These are phyloP conservation scores for Cystoisospora suis DNA, from an alignment of 169 alveolate species.

Conservation along the genomic window DNA sequence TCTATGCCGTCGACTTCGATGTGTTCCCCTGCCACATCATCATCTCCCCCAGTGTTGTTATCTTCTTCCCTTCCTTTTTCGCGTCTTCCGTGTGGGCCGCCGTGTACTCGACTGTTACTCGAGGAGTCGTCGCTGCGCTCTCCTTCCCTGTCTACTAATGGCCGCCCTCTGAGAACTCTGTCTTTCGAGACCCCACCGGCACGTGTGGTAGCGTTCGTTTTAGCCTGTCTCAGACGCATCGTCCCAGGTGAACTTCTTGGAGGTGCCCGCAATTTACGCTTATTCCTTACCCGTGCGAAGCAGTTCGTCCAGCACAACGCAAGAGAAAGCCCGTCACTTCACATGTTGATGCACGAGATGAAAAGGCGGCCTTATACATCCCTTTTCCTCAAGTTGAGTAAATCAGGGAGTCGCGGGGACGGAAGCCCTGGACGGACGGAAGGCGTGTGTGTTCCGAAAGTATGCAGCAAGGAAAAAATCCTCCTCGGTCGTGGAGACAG, in stretches of 20 bases:
- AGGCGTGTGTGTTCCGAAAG: neutral
- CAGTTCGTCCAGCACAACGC: conserved; percentile 42
- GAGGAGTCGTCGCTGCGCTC: neutral
- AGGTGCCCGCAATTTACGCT: neutral
- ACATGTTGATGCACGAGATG: conserved; percentile 54
- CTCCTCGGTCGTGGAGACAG: too few species aligned
- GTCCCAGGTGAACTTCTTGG: conserved; percentile 46
- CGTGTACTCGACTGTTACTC: too few species aligned
- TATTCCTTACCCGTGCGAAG: conserved; percentile 38
- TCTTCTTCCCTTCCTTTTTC: neutral
- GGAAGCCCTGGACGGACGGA: neutral
- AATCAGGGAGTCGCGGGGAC: neutral
- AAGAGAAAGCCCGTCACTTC: conserved; percentile 20
- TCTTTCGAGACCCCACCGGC: conserved; percentile 29
- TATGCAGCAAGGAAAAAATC: neutral
- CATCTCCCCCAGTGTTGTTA: neutral
- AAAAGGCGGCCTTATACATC: neutral
- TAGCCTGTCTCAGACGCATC: conserved; percentile 4
- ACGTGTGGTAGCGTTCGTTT: conserved; percentile 34
- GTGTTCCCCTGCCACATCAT: neutral
- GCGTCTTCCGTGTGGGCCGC: too few species aligned
- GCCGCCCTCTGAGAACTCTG: neutral
- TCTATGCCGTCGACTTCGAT: neutral
- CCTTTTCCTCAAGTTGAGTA: neutral
- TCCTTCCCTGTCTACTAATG: neutral